phyloP scores from a whole-genome alignment of 495 filamentous ascomycete species.

The Podospora australis region DNA sequence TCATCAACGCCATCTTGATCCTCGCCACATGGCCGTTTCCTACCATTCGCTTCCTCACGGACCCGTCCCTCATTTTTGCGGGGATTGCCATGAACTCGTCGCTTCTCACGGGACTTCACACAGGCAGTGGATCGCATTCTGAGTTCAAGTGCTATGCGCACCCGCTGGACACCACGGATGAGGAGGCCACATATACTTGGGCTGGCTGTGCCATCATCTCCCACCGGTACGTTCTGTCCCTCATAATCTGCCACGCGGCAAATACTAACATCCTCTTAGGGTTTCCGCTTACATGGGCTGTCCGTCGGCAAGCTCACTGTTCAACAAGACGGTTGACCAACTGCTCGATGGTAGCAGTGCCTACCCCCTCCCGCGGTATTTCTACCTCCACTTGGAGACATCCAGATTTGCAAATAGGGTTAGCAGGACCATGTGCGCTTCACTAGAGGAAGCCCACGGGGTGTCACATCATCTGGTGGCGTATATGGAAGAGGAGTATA shows the following conservation, averaged over 20 bases:
- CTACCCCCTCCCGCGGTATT: slow-evolving; percentile 33
- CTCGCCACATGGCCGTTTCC: slow-evolving; percentile 39
- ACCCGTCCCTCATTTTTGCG: slow-evolving; percentile 36
- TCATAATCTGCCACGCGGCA: not conserved
- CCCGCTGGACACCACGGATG: slow-evolving; percentile 31
- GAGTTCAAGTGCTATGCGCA: slow-evolving; percentile 31
- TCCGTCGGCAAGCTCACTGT: slow-evolving; percentile 32
- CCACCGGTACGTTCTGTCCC: slow-evolving; percentile 24
- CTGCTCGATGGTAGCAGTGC: slow-evolving; percentile 31
- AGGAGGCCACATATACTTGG: slow-evolving; percentile 41
- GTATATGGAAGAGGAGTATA: slow-evolving; percentile 39
- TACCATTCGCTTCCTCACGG: slow-evolving; percentile 35
- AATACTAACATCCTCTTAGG: not conserved
- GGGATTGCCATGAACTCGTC: slow-evolving; percentile 35
- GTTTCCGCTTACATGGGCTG: slow-evolving; percentile 34
- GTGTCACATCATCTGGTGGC: slow-evolving; percentile 34
- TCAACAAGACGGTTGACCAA: slow-evolving; percentile 37
- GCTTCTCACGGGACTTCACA: slow-evolving; percentile 36
- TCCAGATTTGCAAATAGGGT: slow-evolving; percentile 35
- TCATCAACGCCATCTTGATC: slow-evolving; percentile 38
- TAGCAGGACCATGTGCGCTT: slow-evolving; percentile 33
- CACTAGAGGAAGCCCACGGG: slow-evolving; percentile 35
- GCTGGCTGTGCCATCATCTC: slow-evolving; percentile 38
- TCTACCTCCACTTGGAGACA: slow-evolving; percentile 35
- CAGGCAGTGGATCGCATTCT: slow-evolving; percentile 34